Conservation (phyloP, 2,329 filamentous ascomycete species). For the Venturia asperata region DNA sequence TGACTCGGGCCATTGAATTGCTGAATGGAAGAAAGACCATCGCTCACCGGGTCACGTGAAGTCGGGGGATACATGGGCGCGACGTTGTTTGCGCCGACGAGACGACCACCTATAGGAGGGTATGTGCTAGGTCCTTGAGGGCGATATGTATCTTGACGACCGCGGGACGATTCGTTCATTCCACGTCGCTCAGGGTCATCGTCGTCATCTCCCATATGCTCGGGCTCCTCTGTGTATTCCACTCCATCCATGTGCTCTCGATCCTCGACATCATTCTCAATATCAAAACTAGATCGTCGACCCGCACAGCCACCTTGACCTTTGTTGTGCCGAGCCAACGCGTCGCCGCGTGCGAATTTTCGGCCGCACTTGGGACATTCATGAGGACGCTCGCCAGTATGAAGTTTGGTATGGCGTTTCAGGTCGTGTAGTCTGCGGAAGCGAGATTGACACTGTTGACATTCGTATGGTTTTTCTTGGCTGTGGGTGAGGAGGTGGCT, state of each 20-base stretch:
- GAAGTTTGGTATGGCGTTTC: constrained; percentile 92
- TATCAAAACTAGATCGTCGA: constrained; percentile 75
- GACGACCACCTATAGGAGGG: constrained; percentile 49
- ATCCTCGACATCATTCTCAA: constrained; percentile 54
- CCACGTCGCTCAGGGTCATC: constrained; percentile 43
- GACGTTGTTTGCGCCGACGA: constrained; percentile 25
- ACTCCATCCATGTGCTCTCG: constrained; percentile 57
- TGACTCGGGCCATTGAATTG: constrained; percentile 31
- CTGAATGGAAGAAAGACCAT: constrained; percentile 31
- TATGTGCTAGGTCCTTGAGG: constrained; percentile 68
- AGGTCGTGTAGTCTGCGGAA: constrained; percentile 91
- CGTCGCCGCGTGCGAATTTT: constrained; percentile 91
- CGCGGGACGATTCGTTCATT: constrained; percentile 63
- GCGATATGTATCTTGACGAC: constrained; percentile 48
- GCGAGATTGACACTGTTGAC: constrained; percentile 83
- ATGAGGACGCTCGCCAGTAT: constrained; percentile 92
- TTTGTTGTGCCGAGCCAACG: constrained; percentile 88
- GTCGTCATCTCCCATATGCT: constrained; percentile 49
- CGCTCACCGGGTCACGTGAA: constrained; percentile 21
- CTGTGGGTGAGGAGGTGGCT: constrained; percentile 95
- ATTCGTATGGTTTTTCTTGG: constrained; percentile 95
- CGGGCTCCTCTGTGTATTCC: constrained; percentile 44
- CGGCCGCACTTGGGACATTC: constrained; percentile 91
- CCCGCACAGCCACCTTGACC: constrained; percentile 93
- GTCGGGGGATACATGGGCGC: constrained; percentile 18